A percentile compares a stretch with the other conserved stretches of the same genome.
These are phyloP conservation scores for Entomortierella lignicola DNA, from an alignment of 192 early-diverging fungal genomes.

Conservation along the genomic window DNA sequence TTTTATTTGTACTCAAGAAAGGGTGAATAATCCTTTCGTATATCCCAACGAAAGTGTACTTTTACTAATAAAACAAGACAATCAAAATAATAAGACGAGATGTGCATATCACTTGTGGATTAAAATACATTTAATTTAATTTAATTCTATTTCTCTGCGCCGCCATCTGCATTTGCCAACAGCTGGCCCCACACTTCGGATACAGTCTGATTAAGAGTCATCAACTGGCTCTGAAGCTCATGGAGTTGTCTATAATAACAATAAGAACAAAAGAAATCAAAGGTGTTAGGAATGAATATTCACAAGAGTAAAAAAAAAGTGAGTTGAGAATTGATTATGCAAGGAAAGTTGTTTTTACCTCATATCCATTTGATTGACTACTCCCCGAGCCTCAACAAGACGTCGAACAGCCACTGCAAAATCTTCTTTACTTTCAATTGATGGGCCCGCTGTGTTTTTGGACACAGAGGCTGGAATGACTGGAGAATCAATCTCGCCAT, in stretches of 20 bases:
- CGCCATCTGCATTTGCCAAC: background rate
- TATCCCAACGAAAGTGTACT: too few relatives aligned
- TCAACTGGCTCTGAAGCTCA: constrained; percentile 35
- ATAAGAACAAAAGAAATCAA: background rate
- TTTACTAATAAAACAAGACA: too few relatives aligned
- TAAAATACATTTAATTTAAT: too few relatives aligned
- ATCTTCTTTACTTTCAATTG: constrained; percentile 11
- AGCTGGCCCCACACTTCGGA: constrained; percentile 20
- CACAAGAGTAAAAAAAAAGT: too few relatives aligned
- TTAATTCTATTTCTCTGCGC: background rate
- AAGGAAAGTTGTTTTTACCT: constrained; percentile 5
- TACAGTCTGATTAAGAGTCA: constrained; percentile 16
- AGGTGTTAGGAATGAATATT: too few relatives aligned
- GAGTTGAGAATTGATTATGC: background rate
- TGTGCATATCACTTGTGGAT: background rate
- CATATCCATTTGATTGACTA: constrained; percentile 16
- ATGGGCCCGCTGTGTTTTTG: background rate
- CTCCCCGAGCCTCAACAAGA: constrained; percentile 21
- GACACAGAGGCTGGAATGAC: background rate
- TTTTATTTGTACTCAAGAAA: background rate
- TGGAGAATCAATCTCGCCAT: background rate
- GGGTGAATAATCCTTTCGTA: background rate
- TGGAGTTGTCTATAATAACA: constrained; percentile 18
- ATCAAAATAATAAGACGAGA: too few relatives aligned
- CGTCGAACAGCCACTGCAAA: constrained; percentile 10